phyloP scores from a whole-genome alignment of 1,139 yeast genomes.

The Candida glucosophila region DNA sequence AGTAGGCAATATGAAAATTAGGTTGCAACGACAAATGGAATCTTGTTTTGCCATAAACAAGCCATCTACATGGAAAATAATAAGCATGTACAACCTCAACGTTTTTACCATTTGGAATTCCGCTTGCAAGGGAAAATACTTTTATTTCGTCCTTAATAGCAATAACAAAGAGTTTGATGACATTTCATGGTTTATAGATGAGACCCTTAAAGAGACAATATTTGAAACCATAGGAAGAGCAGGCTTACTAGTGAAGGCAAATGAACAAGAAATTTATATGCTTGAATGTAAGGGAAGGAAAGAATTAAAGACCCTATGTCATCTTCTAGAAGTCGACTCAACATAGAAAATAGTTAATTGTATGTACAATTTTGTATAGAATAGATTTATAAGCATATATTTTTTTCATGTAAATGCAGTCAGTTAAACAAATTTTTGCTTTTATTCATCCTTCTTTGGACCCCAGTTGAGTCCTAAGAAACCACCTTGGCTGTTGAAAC shows the following conservation, averaged over 20 bases:
- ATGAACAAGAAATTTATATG: conserved; percentile 28
- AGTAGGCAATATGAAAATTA: conserved; percentile 24
- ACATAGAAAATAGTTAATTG: background rate
- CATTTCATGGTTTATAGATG: conserved; percentile 27
- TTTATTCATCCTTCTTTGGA: conserved; percentile 45
- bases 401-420: too few relatives aligned
- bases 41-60: conserved; percentile 20
- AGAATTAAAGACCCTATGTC: conserved; percentile 21
- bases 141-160: conserved; percentile 19
- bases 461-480: conserved; percentile 86
- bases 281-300: conserved; percentile 40
- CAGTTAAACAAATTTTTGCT: background rate
- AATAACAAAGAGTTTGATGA: conserved; percentile 8
- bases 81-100: conserved; percentile 30
- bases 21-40: conserved; percentile 32
- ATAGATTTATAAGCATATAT: too few relatives aligned
- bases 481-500: conserved; percentile 30
- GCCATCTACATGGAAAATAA: conserved; percentile 37
- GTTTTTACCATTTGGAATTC: conserved; percentile 21
- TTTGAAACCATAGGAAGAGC: conserved; percentile 39
- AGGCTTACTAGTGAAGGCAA: conserved; percentile 30
- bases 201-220: conserved; percentile 19
- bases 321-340: background rate
- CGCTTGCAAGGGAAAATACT: conserved; percentile 18
- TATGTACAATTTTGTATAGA: too few relatives aligned